These are phyloP conservation scores for Poa annua DNA, from an alignment of 176 grass and related monocot species.

Conservation along the genomic window DNA sequence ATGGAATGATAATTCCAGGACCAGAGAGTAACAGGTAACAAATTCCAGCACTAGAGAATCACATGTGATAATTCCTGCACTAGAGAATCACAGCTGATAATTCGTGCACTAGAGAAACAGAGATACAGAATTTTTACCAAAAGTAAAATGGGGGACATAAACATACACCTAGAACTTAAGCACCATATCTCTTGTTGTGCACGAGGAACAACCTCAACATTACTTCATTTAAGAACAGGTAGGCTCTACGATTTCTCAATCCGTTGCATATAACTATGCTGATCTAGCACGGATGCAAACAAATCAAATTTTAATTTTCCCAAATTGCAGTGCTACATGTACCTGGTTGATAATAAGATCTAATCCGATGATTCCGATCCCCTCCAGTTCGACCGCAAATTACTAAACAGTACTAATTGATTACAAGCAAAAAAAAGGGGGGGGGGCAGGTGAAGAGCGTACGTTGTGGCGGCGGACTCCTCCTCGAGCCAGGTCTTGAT, in stretches of 20 bases:
- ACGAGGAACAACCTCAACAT: neutral
- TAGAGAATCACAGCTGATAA: neutral
- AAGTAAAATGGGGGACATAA: neutral
- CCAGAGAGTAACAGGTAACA: no score
- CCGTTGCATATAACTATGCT: neutral
- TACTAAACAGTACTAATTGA: neutral
- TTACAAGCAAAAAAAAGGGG: neutral
- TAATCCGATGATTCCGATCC: neutral
- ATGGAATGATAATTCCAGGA: neutral
- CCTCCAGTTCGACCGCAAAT: neutral
- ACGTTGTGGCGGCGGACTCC: constrained; percentile 81
- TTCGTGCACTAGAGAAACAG: neutral
- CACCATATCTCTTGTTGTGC: neutral
- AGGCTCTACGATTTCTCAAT: neutral
- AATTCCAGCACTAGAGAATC: neutral
- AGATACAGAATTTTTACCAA: neutral
- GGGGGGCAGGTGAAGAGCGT: constrained; percentile 17
- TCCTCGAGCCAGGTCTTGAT: constrained; percentile 90
- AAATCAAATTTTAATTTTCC: neutral
- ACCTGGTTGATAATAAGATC: neutral
- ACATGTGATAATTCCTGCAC: neutral
- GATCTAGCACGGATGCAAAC: neutral
- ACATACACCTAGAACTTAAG: neutral
- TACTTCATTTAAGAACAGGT: neutral
- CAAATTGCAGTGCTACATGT: neutral